Evolutionary conservation across 371 early-diverging fungal genomes (phyloP).

Genomic region (Mucor mucedo): DNA sequence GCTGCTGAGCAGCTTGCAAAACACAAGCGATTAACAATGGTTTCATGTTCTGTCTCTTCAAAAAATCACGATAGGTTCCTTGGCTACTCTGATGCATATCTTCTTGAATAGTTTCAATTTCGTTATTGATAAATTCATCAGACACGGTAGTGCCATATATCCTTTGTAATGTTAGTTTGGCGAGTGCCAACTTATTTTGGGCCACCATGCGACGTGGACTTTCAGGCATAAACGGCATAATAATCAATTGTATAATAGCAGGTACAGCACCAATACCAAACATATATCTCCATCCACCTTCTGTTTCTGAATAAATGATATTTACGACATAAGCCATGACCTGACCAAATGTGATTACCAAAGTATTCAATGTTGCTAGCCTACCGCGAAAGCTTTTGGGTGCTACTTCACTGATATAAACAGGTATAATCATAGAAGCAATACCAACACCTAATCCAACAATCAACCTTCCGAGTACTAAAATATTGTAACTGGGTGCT

Average conservation of each 20-base stretch:
- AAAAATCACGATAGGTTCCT: constrained; percentile 54
- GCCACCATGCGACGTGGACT: constrained; percentile 60
- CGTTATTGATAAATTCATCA: constrained; percentile 53
- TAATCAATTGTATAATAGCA: constrained; percentile 32
- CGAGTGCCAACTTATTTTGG: constrained; percentile 47
- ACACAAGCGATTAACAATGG: constrained; percentile 66
- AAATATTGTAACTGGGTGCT: constrained; percentile 54
- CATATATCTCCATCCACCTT: constrained; percentile 64
- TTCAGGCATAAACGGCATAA: constrained; percentile 58
- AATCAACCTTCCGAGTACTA: constrained; percentile 76
- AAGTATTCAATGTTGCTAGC: constrained; percentile 55
- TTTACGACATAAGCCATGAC: constrained; percentile 58
- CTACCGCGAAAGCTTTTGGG: constrained; percentile 54
- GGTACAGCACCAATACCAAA: constrained; percentile 52
- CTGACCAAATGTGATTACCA: constrained; percentile 60
- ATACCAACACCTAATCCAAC: constrained; percentile 88
- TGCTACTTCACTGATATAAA: constrained; percentile 73
- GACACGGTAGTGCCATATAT: constrained; percentile 56
- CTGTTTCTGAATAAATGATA: constrained; percentile 44
- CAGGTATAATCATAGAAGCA: constrained; percentile 80
- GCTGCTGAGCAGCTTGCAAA: constrained; percentile 67
- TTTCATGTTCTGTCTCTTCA: constrained; percentile 47
- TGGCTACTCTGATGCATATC: constrained; percentile 47
- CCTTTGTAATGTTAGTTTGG: constrained; percentile 48
- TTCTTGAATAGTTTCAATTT: constrained; percentile 47